Conservation (phyloP, 352 stramenopile species). For the Thalassiosira oceanica region DNA sequence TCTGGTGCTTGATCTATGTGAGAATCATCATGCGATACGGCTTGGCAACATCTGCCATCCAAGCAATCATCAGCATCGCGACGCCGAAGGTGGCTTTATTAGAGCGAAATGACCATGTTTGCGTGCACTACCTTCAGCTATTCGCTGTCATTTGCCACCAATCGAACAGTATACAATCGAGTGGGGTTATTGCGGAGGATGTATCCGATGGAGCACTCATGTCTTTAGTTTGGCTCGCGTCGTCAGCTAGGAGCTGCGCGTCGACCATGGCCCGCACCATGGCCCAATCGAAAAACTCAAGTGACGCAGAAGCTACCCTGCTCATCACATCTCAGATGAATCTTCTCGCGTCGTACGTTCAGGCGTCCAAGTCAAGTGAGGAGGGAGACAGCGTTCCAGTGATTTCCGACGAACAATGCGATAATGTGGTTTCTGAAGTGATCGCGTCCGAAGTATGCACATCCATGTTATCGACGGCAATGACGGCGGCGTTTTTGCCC, state of each 20-base stretch:
- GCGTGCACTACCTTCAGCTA: conserved; percentile 35
- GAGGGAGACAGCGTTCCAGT: conserved; percentile 27
- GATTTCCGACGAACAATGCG: conserved; percentile 31
- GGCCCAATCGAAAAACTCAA: too few species aligned
- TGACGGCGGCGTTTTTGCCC: conserved; percentile 24
- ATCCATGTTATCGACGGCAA: conserved; percentile 22
- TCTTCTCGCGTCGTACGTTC: conserved; percentile 49
- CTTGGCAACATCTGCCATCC: conserved; percentile 45
- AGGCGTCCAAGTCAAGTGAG: conserved; percentile 28
- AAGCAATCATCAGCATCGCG: conserved; percentile 55
- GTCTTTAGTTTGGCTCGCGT: too few species aligned
- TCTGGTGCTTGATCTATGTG: conserved; percentile 62
- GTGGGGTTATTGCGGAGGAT: too few species aligned
- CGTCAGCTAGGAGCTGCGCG: too few species aligned
- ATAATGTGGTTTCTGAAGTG: conserved; percentile 15
- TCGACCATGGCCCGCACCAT: too few species aligned
- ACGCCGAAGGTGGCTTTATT: conserved; percentile 36
- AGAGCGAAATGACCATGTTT: conserved; percentile 15
- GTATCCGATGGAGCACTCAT: too few species aligned
- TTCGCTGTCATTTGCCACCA: conserved; percentile 47
- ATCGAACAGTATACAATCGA: conserved; percentile 27
- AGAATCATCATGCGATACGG: conserved; percentile 74
- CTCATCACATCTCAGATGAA: conserved; percentile 33
- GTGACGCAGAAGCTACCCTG: too few species aligned
- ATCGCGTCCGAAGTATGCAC: conserved; percentile 37